Evolutionary conservation across 2,329 filamentous ascomycete genomes (phyloP), one percentile per base, ranked within the genome.

Genomic region (Hymenoscyphus occultus): DNA sequence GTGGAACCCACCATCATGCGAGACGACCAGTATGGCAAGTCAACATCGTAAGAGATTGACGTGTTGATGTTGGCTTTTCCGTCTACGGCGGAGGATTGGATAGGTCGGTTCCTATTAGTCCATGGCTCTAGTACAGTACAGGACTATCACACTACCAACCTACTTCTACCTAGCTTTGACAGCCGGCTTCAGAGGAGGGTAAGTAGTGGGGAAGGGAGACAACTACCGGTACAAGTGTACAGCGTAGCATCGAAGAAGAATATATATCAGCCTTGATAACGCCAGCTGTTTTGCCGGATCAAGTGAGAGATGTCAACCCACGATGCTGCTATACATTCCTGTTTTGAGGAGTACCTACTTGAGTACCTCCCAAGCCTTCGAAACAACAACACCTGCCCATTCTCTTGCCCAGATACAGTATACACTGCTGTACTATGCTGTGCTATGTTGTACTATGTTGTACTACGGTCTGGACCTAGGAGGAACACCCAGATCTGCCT

Each of bases 221-320:
- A 19, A 19, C 45, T 9, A 6, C 45, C 35, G 5, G 35, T 35
- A 35, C 35, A 35, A 35, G 35, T 35, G 35, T 35, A 35, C 35
- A 35, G 35, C 35, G 35, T 35, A 48, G 16, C 5, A 19, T 10
- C 6, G 45, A 48, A 16, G 45, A 35, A 35, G 45, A 2, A 19
- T 51, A 51, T 51, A 51, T 51, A 51, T 48, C 45, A 48, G 45
- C 45, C 19, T 28, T 51, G 45, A 51, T 28, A 51, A 22, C 45
- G 19, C 45, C 45, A 22, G 19, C 10, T 19, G 45, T 28, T 22
- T 51, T 51, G 45, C 19, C 19, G 45, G 42, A 19, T 22, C 45
- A 16, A 28, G 6, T 51, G 45, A 12, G 4, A 51, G 42, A 35
- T 35, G 9, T 35, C 6, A 45, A 51, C 3, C 28, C 28, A 28